phyloP scores from a whole-genome alignment of 2,329 filamentous ascomycete species.

The Talaromyces atroroseus region DNA sequence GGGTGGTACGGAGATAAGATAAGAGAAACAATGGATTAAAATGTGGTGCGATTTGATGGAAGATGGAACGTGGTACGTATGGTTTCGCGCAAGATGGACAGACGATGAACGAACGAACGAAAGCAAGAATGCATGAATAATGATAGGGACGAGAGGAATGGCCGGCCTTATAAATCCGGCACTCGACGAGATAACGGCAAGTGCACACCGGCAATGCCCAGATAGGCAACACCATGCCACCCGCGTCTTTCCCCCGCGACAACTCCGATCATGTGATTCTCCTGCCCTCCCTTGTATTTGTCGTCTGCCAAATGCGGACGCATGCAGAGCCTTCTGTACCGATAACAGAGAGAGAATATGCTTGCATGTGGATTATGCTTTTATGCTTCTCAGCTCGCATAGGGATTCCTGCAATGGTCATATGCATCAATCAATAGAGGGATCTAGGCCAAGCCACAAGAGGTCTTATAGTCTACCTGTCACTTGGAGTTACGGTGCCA shows the following conservation, averaged over 20 bases:
- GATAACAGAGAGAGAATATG: too few species aligned
- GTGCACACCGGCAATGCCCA: constrained; percentile 8
- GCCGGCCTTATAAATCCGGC: not conserved
- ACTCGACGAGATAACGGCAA: not conserved
- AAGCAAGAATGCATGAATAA: not conserved
- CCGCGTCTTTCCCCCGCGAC: constrained; percentile 1
- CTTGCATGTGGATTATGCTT: not conserved
- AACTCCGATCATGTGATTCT: constrained; percentile 5
- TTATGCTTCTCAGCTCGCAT: too few species aligned
- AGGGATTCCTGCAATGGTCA: too few species aligned
- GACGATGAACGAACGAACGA: not conserved
- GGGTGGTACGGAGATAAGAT: too few species aligned
- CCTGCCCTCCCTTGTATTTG: too few species aligned
- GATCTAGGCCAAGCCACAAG: too few species aligned
- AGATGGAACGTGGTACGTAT: not conserved
- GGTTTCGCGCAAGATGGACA: not conserved
- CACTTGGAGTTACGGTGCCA: too few species aligned
- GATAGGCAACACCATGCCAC: constrained; percentile 6
- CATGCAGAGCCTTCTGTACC: not conserved
- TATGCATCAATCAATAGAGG: too few species aligned
- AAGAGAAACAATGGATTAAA: not conserved
- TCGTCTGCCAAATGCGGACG: not conserved
- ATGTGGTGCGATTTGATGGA: not conserved
- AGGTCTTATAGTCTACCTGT: too few species aligned
- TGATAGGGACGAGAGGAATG: not conserved